Evolutionary conservation across 176 grass and related monocot genomes (phyloP).

Genomic region (Oryza brachyantha): DNA sequence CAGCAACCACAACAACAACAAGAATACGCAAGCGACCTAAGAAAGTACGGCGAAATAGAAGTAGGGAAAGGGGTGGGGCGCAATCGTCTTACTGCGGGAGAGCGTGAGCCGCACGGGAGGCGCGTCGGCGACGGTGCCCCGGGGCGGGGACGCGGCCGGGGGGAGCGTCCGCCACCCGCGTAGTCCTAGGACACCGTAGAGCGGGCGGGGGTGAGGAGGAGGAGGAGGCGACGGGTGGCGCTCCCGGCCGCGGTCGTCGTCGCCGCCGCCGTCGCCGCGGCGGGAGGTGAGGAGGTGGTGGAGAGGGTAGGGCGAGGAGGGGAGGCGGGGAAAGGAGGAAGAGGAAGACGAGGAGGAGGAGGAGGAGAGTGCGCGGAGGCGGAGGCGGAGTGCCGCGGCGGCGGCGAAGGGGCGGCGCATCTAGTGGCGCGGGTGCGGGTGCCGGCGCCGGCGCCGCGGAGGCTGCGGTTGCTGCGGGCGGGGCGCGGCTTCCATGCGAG

Average conservation of each 20-base stretch:
- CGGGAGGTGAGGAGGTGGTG: neutral
- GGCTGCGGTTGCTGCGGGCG: conserved; percentile 33
- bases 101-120: conserved; percentile 25
- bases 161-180: conserved; percentile 5
- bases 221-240: neutral
- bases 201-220: conserved; percentile 18
- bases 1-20: conserved; percentile 33
- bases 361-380: conserved; percentile 9
- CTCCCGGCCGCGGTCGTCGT: conserved; percentile 23
- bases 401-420: conserved; percentile 42
- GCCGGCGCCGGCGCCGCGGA: conserved; percentile 29
- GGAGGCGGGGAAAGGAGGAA: neutral
- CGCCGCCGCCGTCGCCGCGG: conserved; percentile 27
- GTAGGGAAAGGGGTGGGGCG: neutral
- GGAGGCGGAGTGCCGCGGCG: neutral
- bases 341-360: neutral
- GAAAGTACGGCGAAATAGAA: neutral
- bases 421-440: neutral
- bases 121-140: conserved; percentile 12
- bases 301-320: conserved; percentile 21
- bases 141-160: conserved; percentile 21
- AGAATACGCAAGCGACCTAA: neutral
- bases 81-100: conserved; percentile 39
- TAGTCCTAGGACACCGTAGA: conserved; percentile 21
- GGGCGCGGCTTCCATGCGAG: conserved; percentile 41